Conservation (phyloP, 1,139 yeast species). For the Saccharomycopsis crataegensis region DNA sequence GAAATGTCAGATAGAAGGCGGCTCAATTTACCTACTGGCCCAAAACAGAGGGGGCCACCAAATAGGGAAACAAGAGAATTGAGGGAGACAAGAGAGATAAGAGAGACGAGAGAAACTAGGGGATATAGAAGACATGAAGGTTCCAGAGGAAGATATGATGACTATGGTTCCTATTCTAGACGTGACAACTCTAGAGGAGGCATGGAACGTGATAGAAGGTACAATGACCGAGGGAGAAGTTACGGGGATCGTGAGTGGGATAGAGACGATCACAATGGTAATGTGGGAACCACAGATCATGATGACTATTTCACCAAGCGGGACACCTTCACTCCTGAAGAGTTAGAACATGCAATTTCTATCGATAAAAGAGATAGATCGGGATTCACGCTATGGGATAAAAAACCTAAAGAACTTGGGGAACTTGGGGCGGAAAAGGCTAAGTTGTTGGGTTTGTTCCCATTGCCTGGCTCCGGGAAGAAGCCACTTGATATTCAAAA, state of each 20-base stretch:
- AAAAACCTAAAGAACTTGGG: conserved; percentile 69
- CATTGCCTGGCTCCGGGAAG: conserved; percentile 59
- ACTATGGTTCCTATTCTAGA: not conserved
- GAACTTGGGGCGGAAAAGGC: conserved; percentile 72
- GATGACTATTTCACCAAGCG: conserved; percentile 6
- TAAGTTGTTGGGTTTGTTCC: conserved; percentile 74
- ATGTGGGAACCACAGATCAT: not conserved
- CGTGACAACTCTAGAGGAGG: not conserved
- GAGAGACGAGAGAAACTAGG: not conserved
- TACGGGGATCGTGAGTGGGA: conserved; percentile 2
- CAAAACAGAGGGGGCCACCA: no score
- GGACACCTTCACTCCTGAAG: conserved; percentile 17
- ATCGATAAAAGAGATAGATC: conserved; percentile 37
- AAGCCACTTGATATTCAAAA: conserved; percentile 48
- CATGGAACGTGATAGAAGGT: conserved; percentile 10
- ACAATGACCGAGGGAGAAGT: conserved; percentile 11
- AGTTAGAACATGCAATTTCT: conserved; percentile 32
- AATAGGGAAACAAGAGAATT: not conserved
- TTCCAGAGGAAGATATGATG: not conserved
- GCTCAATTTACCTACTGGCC: no score
- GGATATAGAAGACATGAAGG: conserved; percentile 14
- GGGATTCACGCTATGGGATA: conserved; percentile 63
- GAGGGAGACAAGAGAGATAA: not conserved
- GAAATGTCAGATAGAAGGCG: not conserved
- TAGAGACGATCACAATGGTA: conserved; percentile 2